Base-by-base conservation (phyloP, 1,139 yeast species). In the Taiozyma sp. region DNA sequence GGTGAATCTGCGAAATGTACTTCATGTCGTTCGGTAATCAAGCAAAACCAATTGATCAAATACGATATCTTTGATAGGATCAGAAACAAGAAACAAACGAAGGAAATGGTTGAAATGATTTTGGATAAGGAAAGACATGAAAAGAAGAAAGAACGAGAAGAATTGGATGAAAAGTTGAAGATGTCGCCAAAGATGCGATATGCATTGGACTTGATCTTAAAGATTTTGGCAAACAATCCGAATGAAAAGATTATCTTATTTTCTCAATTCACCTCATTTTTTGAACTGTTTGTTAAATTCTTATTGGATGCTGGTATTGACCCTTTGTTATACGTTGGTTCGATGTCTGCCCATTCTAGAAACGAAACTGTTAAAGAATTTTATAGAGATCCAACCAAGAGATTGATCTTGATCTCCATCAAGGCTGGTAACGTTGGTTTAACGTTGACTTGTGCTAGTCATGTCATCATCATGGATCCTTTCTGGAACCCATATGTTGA, bases 401-500 rank as follows among this genome's bases (percentile, higher is more conserved):
- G 74, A 46, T 77, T 91, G 11, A 68, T 91, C 63, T 71, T 91
- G 47, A 75, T 89, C 28, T 88, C 96, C 0, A 76, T 91, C 62
- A 85, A 85, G 63, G 96, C 97, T 1, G 98, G 98, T 60, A 90
- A 88, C 65, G 93, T 90, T 14, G 98, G 98, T 7, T 74, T 91
- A 55, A 91, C 97, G 0, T 74, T 91, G 56, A 91, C 97, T 0
- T 88, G 95, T 70, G 98, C 98, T 0, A 86, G 89, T 42, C 97
- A 89, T 65, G 95, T 91, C 11, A 80, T 91, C 47, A 78, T 91
- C 13, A 78, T 88, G 74, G 98, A 91, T 65, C 97, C 97, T 16
- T 91, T 89, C 65, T 91, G 98, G 98, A 91, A 91, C 63, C 98
- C 97, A 1, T 91, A 78, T 67, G 96, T 91, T 4, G 98, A 91